These are phyloP conservation scores for Otatea glauca DNA, from an alignment of 176 grass and related monocot species.

Conservation along the genomic window DNA sequence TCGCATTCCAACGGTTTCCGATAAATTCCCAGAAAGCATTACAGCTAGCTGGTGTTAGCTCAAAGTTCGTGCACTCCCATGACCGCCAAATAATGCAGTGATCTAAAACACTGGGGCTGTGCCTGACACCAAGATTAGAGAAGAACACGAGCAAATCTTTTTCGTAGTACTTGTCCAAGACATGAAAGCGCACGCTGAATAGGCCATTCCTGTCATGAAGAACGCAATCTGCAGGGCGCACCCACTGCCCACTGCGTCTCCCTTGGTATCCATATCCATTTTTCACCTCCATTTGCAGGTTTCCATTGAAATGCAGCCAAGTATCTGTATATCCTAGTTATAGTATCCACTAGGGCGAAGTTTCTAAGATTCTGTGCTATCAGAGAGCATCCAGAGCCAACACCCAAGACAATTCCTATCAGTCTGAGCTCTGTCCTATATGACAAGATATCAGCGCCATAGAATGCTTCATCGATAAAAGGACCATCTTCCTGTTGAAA, in stretches of 20 bases:
- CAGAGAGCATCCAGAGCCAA: constrained; percentile 27
- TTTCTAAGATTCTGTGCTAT: constrained; percentile 12
- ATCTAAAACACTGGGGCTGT: constrained; percentile 27
- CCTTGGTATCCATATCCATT: constrained; percentile 36
- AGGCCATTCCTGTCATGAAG: constrained; percentile 50
- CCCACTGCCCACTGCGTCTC: constrained; percentile 43
- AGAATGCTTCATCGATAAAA: constrained; percentile 56
- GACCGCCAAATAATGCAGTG: constrained; percentile 41
- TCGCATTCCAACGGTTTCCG: constrained; percentile 34
- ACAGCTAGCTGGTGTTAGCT: constrained; percentile 22
- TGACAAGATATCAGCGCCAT: constrained; percentile 44
- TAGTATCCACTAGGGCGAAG: constrained; percentile 10
- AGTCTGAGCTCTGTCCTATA: constrained; percentile 37
- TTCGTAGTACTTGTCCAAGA: constrained; percentile 51
- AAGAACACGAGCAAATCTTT: constrained; percentile 50
- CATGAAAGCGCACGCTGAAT: constrained; percentile 34
- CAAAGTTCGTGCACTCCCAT: constrained; percentile 37
- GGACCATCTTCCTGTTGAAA: constrained; percentile 54
- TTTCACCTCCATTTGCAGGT: constrained; percentile 22
- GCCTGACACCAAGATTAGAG: constrained; percentile 41
- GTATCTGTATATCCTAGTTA: constrained; percentile 52
- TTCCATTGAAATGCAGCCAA: constrained; percentile 41
- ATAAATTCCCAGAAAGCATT: constrained; percentile 48
- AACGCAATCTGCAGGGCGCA: constrained; percentile 36
- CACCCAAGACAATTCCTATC: constrained; percentile 47